Base-by-base conservation (phyloP, 75 land plant species). In the Isoetes taiwanensis region DNA sequence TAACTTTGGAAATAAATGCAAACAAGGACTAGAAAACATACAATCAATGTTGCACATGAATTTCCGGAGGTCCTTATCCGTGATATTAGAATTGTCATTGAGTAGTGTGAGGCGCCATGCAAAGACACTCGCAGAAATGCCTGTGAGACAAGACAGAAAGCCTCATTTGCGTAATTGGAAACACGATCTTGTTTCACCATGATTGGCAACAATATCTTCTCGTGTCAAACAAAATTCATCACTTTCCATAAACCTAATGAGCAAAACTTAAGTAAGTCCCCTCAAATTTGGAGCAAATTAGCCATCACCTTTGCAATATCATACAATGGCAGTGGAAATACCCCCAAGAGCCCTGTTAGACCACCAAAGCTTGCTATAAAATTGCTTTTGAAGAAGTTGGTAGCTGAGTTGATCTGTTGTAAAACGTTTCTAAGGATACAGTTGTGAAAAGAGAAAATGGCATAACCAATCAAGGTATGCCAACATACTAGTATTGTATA, bases 351-450 rank as follows among this genome's bases (percentile, higher is more conserved):
- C 50, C 75, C 72, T 21, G 72, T 68, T 24, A 35, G 53, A 10
- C 69, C 73, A 60, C 37, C 41, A 30, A 62, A 10, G 40, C 72
- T 72, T 12, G 23, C 75, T n/a, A 72, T 0, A 10, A 48, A 21
- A 30, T 67, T 72, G 33, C 34, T 68, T 17, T 48, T 32, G 20
- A 31, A 31, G 9, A 72, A 43, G 43, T 72, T 72, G 31, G 72
- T 62, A 9, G 75, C 64, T 39, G 75, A 61, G 39, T 72, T 72
- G 21, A 72, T 43, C 74, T 72, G 55, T 28, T n/a, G n/a, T n/a
- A n/a, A n/a, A n/a, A n/a, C n/a, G n/a, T n/a, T n/a, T n/a, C n/a
- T n/a, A n/a, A n/a, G n/a, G n/a, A n/a, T n/a, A n/a, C n/a, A n/a
- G n/a, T n/a, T n/a, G n/a, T n/a, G n/a, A n/a, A n/a, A n/a, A n/a